Conservation (phyloP, 768 basidiomycete genomes). For the Boletus coccyginus region DNA sequence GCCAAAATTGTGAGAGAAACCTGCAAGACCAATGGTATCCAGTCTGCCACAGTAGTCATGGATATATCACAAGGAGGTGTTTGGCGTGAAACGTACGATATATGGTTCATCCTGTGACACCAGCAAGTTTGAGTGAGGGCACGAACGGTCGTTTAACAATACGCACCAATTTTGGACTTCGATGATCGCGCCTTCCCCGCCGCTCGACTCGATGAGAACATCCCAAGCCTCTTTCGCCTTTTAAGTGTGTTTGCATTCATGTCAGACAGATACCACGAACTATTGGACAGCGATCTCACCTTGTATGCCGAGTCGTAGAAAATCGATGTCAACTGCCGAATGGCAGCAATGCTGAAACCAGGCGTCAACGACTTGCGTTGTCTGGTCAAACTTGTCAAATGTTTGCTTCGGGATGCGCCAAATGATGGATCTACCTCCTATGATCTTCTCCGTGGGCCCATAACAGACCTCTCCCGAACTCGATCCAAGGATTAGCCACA, state of each 20-base stretch:
- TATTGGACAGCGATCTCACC: not conserved
- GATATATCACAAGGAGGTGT: not conserved
- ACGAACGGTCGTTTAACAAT: not conserved
- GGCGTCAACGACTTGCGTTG: constrained; percentile 38
- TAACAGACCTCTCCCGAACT: constrained; percentile 30
- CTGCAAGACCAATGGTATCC: constrained; percentile 57
- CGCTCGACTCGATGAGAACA: constrained; percentile 15
- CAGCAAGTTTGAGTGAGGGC: not conserved
- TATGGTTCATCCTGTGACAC: constrained; percentile 31
- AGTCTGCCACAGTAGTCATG: constrained; percentile 33
- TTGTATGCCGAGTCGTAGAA: constrained; percentile 38
- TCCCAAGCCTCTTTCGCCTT: constrained; percentile 35
- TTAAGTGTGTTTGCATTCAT: not conserved
- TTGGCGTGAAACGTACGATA: constrained; percentile 26
- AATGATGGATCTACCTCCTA: constrained; percentile 30
- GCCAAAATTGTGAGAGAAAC: constrained; percentile 58
- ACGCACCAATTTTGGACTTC: constrained; percentile 36
- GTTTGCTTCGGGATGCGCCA: not conserved
- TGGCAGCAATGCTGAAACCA: constrained; percentile 38
- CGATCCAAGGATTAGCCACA: not conserved
- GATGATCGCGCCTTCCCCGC: constrained; percentile 21
- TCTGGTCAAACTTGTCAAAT: constrained; percentile 8
- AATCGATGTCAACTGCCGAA: constrained; percentile 34
- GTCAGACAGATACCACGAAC: not conserved
- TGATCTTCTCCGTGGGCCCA: constrained; percentile 43